Evolutionary conservation across 768 basidiomycete species (phyloP), one percentile per base, ranked within the genome.

Genomic region (Cystoderma amianthinum): DNA sequence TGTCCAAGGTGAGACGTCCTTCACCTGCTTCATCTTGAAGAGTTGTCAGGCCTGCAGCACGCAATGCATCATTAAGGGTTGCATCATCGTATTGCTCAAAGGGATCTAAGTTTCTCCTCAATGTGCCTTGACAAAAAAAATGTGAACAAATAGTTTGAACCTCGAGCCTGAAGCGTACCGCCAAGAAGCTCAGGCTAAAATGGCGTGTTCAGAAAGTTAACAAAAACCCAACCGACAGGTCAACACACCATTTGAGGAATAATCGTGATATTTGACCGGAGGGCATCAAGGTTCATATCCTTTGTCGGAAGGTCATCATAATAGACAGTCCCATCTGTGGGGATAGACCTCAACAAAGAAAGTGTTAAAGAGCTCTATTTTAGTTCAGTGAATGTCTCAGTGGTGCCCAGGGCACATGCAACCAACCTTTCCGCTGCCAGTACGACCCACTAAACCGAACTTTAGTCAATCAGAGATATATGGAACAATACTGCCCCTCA

Each of bases 71-170:
- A 36, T 63, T 64, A 32, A 63, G 36, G 20, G 42, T 53, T 5
- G 54, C 51, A 49, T 80, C 78, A 2, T 74, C 67, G 44, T 74
- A 67, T 38, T 72, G 67, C 16, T 62, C 61, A 48, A 78, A 79
- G 0, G 79, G 78, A 49, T 81, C 78, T 16, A 80, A 53, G 49
- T 82, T 82, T 47, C 67, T 68, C 7, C 80, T 59, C 3, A 82
- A 56, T 4, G 74, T 72, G 11, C 41, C 39, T 41, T 16, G 7
- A 38, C 5, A 38, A 9, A 12, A 32, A 9, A 28, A 28, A 28
- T 7, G 16, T 17, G 34, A 36, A 36, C 6, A 17, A 16, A 6
- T 16, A 17, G 7, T 19, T 6, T 7, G 7, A 16, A 17, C 18
- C n/a, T 36, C n/a, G 12, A 17, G 16, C 17, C 17, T 32, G 15